Percentiles rank a stretch among this genome's conserved stretches.
Conservation (phyloP, 2,329 filamentous ascomycete species). For the Alternaria sp. region DNA sequence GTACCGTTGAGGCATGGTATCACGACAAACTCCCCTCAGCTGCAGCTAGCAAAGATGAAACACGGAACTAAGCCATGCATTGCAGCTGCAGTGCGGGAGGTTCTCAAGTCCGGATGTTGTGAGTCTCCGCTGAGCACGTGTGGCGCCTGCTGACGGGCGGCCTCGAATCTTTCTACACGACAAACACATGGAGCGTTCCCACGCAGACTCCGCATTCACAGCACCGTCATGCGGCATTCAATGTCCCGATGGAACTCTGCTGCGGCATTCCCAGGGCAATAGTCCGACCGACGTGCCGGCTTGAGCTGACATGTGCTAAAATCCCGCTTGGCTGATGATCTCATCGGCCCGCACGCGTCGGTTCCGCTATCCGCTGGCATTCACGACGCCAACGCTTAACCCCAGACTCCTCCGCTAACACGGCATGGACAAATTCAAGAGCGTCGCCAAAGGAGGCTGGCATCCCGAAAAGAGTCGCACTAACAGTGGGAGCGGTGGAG, state of each 20-base stretch:
- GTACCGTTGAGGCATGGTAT: conserved; percentile 1
- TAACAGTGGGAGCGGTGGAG: conserved; percentile 9
- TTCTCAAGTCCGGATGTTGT: background rate
- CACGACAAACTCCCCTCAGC: background rate
- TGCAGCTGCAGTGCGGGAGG: background rate
- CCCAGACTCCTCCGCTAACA: conserved; percentile 10
- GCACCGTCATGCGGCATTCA: background rate
- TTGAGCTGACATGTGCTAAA: conserved; percentile 8
- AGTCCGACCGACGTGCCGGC: background rate
- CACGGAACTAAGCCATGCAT: background rate
- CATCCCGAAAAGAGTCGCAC: conserved; percentile 46
- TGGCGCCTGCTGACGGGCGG: background rate
- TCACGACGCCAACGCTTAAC: conserved; percentile 20
- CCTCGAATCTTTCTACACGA: background rate
- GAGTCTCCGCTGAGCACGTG: background rate
- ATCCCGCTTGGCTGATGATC: conserved; percentile 22
- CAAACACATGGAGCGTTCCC: background rate
- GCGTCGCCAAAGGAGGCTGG: conserved; percentile 58
- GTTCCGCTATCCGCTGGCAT: conserved; percentile 11
- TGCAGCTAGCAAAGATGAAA: conserved; percentile 2
- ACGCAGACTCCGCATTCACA: background rate
- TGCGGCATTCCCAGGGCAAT: background rate
- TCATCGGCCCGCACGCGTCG: conserved; percentile 28
- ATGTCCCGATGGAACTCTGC: background rate
- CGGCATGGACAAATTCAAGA: conserved; percentile 45